Evolutionary conservation across 768 basidiomycete species (phyloP).

Genomic region (Pleurotus citrinopileatus): DNA sequence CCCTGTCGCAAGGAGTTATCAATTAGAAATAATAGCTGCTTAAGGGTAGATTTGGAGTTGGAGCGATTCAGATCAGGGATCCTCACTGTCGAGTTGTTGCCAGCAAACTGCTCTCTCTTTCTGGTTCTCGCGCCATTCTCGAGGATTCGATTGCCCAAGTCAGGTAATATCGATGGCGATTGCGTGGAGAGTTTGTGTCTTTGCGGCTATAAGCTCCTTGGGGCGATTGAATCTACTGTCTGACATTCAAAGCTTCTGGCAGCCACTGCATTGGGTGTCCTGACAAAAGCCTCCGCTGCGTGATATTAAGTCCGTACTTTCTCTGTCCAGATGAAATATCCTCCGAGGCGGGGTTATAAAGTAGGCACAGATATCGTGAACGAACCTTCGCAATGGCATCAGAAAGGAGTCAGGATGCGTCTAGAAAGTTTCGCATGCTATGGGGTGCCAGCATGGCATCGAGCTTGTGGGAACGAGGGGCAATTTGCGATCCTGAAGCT

Average conservation of each 20-base stretch:
- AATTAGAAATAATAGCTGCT: background rate
- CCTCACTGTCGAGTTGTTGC: background rate
- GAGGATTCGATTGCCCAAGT: background rate
- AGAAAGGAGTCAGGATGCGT: constrained; percentile 2
- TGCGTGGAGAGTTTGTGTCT: constrained; percentile 3
- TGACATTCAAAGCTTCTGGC: background rate
- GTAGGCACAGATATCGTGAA: background rate
- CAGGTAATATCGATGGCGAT: constrained; percentile 5
- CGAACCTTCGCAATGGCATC: background rate
- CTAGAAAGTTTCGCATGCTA: background rate
- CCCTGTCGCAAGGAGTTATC: background rate
- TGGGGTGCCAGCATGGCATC: background rate
- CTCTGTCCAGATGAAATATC: background rate
- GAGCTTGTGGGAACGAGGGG: background rate
- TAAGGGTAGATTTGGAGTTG: background rate
- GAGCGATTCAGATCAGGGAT: background rate
- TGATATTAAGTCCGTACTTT: background rate
- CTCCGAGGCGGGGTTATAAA: constrained; percentile 5
- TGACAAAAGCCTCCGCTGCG: constrained; percentile 1
- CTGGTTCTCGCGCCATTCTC: background rate
- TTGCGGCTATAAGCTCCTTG: background rate
- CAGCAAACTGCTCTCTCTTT: background rate
- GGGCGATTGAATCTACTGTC: background rate
- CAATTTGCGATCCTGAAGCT: background rate
- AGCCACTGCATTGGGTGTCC: background rate